These are phyloP conservation scores for Saturnispora hagleri DNA, from an alignment of 805 yeast species.

Conservation along the genomic window DNA sequence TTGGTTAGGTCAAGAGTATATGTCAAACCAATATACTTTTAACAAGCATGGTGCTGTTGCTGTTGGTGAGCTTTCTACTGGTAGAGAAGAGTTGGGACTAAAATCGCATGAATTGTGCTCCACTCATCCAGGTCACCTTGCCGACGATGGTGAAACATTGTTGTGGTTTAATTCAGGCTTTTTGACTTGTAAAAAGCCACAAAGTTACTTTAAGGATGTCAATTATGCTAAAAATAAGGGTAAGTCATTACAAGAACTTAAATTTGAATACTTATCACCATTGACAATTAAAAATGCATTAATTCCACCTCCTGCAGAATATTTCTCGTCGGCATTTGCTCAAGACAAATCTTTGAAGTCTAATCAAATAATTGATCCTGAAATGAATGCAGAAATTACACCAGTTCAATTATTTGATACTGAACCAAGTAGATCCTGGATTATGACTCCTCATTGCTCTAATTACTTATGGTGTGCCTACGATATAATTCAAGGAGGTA, in stretches of 20 bases:
- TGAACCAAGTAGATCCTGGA: slow-evolving; percentile 50
- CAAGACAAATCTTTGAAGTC: slow-evolving; percentile 1
- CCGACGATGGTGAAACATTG: slow-evolving; percentile 41
- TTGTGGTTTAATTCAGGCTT: slow-evolving; percentile 70
- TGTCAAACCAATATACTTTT: slow-evolving; percentile 46
- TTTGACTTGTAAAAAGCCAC: slow-evolving; percentile 43
- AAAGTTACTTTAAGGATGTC: slow-evolving; percentile 32
- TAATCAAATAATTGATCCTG: slow-evolving; percentile 8
- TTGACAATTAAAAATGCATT: slow-evolving; percentile 37
- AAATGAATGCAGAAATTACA: slow-evolving; percentile 5
- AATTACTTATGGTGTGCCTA: slow-evolving; percentile 56
- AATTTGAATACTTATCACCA: slow-evolving; percentile 31
- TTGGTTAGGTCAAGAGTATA: slow-evolving; percentile 57
- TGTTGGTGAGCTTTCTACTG: slow-evolving; percentile 34
- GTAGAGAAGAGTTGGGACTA: slow-evolving; percentile 6
- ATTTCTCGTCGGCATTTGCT: slow-evolving; percentile 13
- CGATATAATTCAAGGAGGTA: slow-evolving; percentile 43
- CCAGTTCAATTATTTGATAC: slow-evolving; percentile 12
- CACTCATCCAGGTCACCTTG: slow-evolving; percentile 54
- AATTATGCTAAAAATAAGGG: slow-evolving; percentile 24
- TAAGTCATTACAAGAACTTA: slow-evolving; percentile 23
- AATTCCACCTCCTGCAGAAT: slow-evolving; percentile 44
- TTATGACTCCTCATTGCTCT: slow-evolving; percentile 43
- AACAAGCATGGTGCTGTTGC: slow-evolving; percentile 49
- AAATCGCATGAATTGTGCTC: slow-evolving; percentile 41